Base-by-base conservation (phyloP, 2,329 filamentous ascomycete species). In the Trichoderma endophyticum region DNA sequence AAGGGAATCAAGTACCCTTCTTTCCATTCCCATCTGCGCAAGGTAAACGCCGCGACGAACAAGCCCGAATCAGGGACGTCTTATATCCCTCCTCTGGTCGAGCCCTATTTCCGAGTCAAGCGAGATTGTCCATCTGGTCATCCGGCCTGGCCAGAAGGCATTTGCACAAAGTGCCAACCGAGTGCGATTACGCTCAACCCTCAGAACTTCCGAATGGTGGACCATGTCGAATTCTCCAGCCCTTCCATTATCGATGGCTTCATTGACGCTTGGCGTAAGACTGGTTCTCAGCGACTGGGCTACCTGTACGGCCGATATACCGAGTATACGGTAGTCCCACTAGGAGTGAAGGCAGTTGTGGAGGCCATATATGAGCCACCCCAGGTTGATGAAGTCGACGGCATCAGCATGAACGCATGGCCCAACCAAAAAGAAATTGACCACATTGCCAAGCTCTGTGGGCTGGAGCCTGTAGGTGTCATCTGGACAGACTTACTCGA, bases 1-100 rank as follows among this genome's bases (percentile, higher is more conserved):
- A 97, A 95, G 86, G 98, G 98, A 87, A 98, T 99, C 87, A 99
- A 99, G 82, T 97, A 99, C 82, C 87, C 96, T 32, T 98, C 96
- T 0, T 98, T 98, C 83, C 96, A 99, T 82, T 93, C 95, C 5
- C 91, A 98, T 80, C 87, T 99, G 60, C 91, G 95, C 75, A 99
- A 99, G 81, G 91, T 97, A 82, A 99, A 99, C 83, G 91, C 94
- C 15, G 92, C 94, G 15, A 98, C 97, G 75, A 99, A 99, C 84
- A 98, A 97, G 81, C 93, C 95, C 36, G 95, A 99, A 82, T 88
- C 94, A 1, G 95, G 94, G 72, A 95, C 90, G 81, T 98, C 96
- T 7, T 99, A 96, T 80, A 98, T 99, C 84, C 96, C 96, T 14
- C 96, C 96, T 1, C 88, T 99, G 14, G 93, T 89, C 71, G 97